A percentile compares a stretch with the other conserved stretches of the same genome.
Evolutionary conservation across 2,329 filamentous ascomycete species (phyloP).

Genomic region (Verticillium isaacii): DNA sequence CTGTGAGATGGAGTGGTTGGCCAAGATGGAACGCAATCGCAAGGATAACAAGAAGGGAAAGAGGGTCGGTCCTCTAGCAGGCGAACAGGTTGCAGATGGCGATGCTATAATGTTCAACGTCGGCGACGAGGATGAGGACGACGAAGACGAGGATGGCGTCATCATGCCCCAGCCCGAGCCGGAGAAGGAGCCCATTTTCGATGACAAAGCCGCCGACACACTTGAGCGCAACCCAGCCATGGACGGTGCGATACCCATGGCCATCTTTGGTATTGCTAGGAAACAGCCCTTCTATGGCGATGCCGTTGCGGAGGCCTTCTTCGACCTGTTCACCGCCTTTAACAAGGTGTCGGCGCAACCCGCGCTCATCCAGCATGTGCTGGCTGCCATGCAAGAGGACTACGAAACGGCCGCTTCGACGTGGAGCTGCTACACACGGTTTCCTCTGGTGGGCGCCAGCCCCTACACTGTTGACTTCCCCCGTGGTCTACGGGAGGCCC

Average conservation of each 20-base stretch:
- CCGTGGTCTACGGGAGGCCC: conserved; percentile 58
- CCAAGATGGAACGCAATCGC: conserved; percentile 69
- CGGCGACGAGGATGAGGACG: conserved; percentile 37
- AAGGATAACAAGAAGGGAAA: conserved; percentile 47
- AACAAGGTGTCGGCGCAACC: conserved; percentile 57
- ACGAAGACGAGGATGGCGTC: conserved; percentile 33
- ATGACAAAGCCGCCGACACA: conserved; percentile 38
- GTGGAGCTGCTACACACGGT: conserved; percentile 65
- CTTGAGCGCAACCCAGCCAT: conserved; percentile 76
- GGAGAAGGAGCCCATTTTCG: conserved; percentile 38
- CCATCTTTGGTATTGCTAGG: conserved; percentile 83
- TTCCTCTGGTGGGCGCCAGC: conserved; percentile 63
- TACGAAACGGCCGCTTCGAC: conserved; percentile 59
- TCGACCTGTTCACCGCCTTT: conserved; percentile 72
- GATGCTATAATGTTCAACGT: conserved; percentile 40
- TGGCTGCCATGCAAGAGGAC: conserved; percentile 56
- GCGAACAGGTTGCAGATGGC: conserved; percentile 44
- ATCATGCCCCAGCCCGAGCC: conserved; percentile 39
- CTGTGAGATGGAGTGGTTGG: conserved; percentile 88
- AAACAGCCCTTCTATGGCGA: conserved; percentile 69
- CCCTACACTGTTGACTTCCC: conserved; percentile 67
- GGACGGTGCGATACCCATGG: conserved; percentile 87
- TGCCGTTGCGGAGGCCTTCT: conserved; percentile 69
- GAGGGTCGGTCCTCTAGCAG: conserved; percentile 45
- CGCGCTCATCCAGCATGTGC: conserved; percentile 68